phyloP scores from a whole-genome alignment of 106 monocot genomes.

The Vanilla planifolia region DNA sequence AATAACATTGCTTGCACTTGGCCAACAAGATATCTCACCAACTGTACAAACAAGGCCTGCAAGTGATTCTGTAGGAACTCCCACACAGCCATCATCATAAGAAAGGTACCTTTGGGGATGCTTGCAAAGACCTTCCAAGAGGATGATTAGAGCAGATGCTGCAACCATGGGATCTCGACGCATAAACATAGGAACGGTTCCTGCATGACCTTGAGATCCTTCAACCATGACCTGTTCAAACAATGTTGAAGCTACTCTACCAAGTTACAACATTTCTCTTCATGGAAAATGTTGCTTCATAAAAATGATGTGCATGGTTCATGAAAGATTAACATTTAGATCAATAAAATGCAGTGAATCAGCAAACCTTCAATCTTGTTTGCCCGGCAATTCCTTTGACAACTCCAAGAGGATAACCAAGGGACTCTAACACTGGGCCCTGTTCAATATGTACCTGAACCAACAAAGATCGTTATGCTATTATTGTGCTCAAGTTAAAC shows the following conservation, averaged over 20 bases:
- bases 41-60: constrained; percentile 91
- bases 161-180: constrained; percentile 92
- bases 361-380: constrained; percentile 69
- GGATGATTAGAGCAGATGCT: constrained; percentile 78
- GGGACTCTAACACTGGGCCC: constrained; percentile 87
- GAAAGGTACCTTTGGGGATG: constrained; percentile 52
- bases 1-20: constrained; percentile 97
- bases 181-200: constrained; percentile 92
- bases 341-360: background rate
- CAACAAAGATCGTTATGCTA: background rate
- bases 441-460: constrained; percentile 93
- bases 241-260: background rate
- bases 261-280: background rate
- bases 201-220: constrained; percentile 93
- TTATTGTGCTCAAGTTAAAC: background rate
- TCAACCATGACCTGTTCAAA: constrained; percentile 62
- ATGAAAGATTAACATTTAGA: no score
- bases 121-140: constrained; percentile 75
- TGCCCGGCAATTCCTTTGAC: constrained; percentile 99
- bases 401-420: constrained; percentile 72
- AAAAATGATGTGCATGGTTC: no score
- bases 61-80: constrained; percentile 52
- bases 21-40: constrained; percentile 85
- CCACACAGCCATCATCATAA: constrained; percentile 41
- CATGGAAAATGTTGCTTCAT: background rate